These are phyloP conservation scores for Anisodus tanguticus DNA, from an alignment of 257 asterid genomes.

Conservation along the genomic window DNA sequence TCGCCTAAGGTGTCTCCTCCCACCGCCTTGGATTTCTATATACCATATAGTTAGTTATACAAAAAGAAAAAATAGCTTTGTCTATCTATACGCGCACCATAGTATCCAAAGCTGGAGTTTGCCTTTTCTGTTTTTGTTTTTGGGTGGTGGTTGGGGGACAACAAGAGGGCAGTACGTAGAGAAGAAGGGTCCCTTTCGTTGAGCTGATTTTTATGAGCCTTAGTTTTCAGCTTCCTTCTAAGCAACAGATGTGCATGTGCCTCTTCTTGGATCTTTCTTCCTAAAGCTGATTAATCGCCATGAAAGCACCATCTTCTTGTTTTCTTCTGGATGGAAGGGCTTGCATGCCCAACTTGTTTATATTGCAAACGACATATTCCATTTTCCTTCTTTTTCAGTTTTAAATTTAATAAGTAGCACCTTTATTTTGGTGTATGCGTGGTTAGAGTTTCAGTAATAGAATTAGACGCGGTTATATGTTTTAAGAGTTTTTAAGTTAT, in stretches of 20 bases:
- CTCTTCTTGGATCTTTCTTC: conserved; percentile 6
- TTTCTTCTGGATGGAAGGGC: neutral
- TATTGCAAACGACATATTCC: neutral
- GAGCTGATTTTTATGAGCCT: neutral
- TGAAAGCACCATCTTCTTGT: neutral
- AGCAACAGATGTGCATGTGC: neutral
- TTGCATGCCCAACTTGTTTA: neutral
- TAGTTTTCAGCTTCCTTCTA: neutral
- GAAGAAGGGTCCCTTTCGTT: neutral
- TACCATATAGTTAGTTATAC: no score
- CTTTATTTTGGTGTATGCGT: neutral
- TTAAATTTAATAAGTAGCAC: neutral
- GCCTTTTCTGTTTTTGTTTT: neutral
- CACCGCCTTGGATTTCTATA: no score
- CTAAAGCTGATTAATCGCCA: neutral
- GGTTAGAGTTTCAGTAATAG: neutral
- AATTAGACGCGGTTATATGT: no score
- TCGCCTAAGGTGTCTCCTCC: no score
- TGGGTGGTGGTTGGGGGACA: neutral
- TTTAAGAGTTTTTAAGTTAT: no score
- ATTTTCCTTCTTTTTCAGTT: neutral
- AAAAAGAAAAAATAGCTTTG: no score
- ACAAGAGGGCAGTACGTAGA: neutral
- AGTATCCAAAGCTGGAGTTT: neutral
- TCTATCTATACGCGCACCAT: no score